Evolutionary conservation across 2,329 filamentous ascomycete species (phyloP).

Genomic region (Hymenoscyphus linearis): DNA sequence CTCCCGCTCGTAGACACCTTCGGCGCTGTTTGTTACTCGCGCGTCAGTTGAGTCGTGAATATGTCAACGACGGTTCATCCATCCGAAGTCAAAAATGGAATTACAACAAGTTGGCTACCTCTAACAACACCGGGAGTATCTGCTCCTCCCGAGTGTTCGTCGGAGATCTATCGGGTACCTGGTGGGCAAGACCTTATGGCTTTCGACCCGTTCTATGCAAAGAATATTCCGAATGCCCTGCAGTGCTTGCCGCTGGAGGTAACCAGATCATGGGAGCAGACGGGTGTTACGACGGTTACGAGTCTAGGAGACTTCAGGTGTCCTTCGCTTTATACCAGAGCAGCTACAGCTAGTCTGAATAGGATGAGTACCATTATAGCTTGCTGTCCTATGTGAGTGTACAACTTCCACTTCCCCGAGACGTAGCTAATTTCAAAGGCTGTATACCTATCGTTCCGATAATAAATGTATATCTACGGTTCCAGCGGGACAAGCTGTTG

Average conservation of each 20-base stretch:
- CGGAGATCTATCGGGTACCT: conserved; percentile 11
- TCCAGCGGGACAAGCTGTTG: background rate
- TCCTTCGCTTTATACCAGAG: conserved; percentile 13
- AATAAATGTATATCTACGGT: conserved; percentile 12
- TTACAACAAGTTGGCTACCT: conserved; percentile 16
- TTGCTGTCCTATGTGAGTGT: conserved; percentile 18
- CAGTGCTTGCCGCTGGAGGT: conserved; percentile 12
- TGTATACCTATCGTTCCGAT: conserved; percentile 8
- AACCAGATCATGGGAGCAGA: conserved; percentile 2
- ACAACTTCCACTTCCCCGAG: background rate
- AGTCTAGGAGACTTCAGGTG: conserved; percentile 13
- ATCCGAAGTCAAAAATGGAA: conserved; percentile 13
- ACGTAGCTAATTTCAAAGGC: conserved; percentile 7
- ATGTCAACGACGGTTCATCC: conserved; percentile 12
- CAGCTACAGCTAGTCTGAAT: conserved; percentile 9
- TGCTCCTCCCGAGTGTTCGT: conserved; percentile 10
- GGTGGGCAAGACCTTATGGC: conserved; percentile 8
- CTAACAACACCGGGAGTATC: conserved; percentile 16
- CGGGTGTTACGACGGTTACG: background rate
- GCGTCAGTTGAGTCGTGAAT: conserved; percentile 8
- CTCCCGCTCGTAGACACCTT: conserved; percentile 1
- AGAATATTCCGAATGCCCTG: conserved; percentile 8
- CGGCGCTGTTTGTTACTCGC: conserved; percentile 8
- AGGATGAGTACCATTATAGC: conserved; percentile 8
- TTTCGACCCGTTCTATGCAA: conserved; percentile 12